Conservation (phyloP, 257 asterid genomes). For the Thymus mandschuricus region DNA sequence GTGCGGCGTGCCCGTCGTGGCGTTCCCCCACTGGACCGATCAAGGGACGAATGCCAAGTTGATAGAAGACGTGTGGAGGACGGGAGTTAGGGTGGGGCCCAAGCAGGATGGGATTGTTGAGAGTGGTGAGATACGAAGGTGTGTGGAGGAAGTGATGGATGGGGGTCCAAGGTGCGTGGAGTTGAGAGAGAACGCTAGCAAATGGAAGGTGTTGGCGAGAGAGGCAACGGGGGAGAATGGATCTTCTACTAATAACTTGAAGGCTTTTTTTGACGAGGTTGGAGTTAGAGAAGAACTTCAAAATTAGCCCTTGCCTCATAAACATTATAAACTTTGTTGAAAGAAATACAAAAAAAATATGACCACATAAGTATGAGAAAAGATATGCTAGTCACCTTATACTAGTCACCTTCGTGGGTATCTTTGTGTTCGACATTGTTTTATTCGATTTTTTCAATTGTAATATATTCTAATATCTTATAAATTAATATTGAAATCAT, state of each 20-base stretch:
- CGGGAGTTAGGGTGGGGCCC: constrained; percentile 45
- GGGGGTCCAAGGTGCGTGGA: constrained; percentile 38
- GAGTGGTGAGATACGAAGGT: constrained; percentile 53
- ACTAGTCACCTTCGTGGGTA: no score
- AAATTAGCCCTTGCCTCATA: no score
- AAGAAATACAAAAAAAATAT: no score
- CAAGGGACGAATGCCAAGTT: constrained; percentile 63
- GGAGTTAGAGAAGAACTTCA: no score
- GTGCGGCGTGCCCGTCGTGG: constrained; percentile 52
- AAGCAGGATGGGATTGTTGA: constrained; percentile 38
- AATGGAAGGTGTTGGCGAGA: constrained; percentile 42
- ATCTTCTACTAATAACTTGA: constrained; percentile 45
- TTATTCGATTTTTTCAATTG: no score
- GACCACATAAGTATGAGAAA: no score
- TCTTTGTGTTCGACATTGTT: no score
- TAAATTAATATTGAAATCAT: no score
- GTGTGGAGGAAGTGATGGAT: constrained; percentile 54
- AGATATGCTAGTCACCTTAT: no score
- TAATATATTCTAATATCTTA: no score
- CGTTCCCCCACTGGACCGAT: constrained; percentile 53
- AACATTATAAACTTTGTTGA: no score
- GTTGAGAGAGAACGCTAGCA: constrained; percentile 41
- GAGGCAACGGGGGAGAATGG: constrained; percentile 50
- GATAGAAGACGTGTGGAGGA: constrained; percentile 57
- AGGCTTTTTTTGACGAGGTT: constrained; percentile 18